Base-by-base conservation (phyloP, 345 rosid species). In the Sapria himalayana region DNA sequence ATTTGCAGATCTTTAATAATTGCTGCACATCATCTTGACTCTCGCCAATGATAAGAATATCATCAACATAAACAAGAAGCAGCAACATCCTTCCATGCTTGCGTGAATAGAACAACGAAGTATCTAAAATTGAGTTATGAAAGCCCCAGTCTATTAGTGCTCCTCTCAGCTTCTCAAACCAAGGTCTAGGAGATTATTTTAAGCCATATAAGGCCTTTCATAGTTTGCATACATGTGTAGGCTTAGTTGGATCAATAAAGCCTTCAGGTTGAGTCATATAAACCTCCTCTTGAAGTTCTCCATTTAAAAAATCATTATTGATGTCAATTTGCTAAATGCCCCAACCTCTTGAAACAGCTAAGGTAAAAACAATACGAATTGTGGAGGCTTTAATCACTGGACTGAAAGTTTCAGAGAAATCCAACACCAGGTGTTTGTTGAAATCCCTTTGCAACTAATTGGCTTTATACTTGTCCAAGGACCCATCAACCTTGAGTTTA, bases 381-480 rank as follows among this genome's bases (percentile, higher is more conserved):
- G 3, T 41, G 2, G 24, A 6, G 5, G 48, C 19, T 15, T 43
- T 43, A 8, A 43, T 11, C 35, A 40, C 22, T 5, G 23, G 40
- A 22, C 47, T 50, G 21, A 40, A 24, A 3, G 40, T 50, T 4
- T 50, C 32, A 13, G 9, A 2, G 15, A 25, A 48, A 11, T 48
- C 32, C 2, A 41, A 7, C n/a, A 2, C 33, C 13, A 2, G 46
- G 32, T 12, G 2, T 2, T 15, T 15, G 2, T 14, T 34, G 19
- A 19, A 43, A 48, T 1, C 52, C 45, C 5, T 43, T 43, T 0
- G 34, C 34, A 0, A 42, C 34, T 0, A 41, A 7, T 2, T 36
- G 3, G 19, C 25, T 6, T 34, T 49, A 38, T 25, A 25, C 3
- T 37, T 12, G 1, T 25, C 20, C 11, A 39, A 8, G 0, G 19